These are phyloP conservation scores for Selenicereus undatus DNA, from an alignment of 148 eudicot species.

Conservation along the genomic window DNA sequence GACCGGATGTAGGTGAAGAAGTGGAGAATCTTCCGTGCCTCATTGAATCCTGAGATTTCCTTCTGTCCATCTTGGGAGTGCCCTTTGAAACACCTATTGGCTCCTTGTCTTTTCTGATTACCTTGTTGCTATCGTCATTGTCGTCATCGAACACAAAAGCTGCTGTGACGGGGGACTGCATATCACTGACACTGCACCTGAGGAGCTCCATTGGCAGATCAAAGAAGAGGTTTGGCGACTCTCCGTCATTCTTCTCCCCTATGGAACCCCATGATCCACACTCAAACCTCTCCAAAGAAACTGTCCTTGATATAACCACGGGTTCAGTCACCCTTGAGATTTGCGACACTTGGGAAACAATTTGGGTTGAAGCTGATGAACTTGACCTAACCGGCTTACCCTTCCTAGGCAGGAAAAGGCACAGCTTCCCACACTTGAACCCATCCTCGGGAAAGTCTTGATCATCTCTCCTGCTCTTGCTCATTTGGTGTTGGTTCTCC, in stretches of 20 bases:
- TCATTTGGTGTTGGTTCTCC: background rate
- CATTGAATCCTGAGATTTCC: slow-evolving; percentile 32
- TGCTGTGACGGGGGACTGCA: slow-evolving; percentile 62
- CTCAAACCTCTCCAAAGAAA: slow-evolving; percentile 77
- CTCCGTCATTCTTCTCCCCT: slow-evolving; percentile 29
- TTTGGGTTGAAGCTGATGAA: slow-evolving; percentile 23
- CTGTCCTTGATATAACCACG: slow-evolving; percentile 51
- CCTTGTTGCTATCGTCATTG: slow-evolving; percentile 1
- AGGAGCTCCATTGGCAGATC: slow-evolving; percentile 84
- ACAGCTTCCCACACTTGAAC: slow-evolving; percentile 75
- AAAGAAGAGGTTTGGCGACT: slow-evolving; percentile 50
- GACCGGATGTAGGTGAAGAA: slow-evolving; percentile 30
- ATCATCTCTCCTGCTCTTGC: slow-evolving; percentile 21
- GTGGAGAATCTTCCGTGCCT: slow-evolving; percentile 57
- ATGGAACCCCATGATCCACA: slow-evolving; percentile 77
- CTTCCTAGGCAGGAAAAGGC: slow-evolving; percentile 75
- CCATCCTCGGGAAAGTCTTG: slow-evolving; percentile 32
- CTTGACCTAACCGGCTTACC: slow-evolving; percentile 57
- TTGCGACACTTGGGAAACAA: slow-evolving; percentile 15
- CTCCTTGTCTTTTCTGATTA: slow-evolving; percentile 3
- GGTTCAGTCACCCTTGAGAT: slow-evolving; percentile 20
- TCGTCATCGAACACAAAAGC: slow-evolving; percentile 77
- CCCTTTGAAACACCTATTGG: slow-evolving; percentile 36
- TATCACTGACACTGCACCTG: slow-evolving; percentile 54
- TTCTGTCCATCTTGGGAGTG: slow-evolving; percentile 7